phyloP scores from a whole-genome alignment of 495 filamentous ascomycete species.

The Neurospora hispaniola region DNA sequence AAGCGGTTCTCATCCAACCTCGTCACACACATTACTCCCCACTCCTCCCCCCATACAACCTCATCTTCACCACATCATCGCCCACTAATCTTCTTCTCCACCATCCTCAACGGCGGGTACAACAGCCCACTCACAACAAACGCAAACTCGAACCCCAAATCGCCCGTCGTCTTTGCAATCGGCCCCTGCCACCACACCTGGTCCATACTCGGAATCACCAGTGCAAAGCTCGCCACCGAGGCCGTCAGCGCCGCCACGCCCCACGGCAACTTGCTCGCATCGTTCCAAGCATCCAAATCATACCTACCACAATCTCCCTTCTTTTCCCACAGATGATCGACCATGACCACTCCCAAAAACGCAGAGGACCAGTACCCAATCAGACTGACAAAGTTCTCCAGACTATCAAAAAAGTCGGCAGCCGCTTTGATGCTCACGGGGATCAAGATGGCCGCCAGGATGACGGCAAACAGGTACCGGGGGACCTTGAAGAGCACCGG shows the following conservation, averaged over 20 bases:
- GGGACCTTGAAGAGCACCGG: constrained; percentile 38
- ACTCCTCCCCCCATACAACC: not conserved
- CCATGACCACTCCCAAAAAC: constrained; percentile 38
- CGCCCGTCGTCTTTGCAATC: constrained; percentile 42
- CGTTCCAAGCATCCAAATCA: constrained; percentile 38
- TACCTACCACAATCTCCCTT: constrained; percentile 25
- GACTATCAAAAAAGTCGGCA: constrained; percentile 36
- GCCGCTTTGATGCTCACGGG: constrained; percentile 42
- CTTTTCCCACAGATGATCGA: constrained; percentile 40
- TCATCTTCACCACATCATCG: constrained; percentile 2
- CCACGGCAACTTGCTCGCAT: constrained; percentile 31
- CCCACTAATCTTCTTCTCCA: constrained; percentile 26
- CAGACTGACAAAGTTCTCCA: constrained; percentile 44
- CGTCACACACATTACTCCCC: not conserved
- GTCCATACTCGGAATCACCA: constrained; percentile 44
- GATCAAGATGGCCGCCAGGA: constrained; percentile 41
- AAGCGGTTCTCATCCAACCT: not conserved
- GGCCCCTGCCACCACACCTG: constrained; percentile 47
- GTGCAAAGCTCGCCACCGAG: constrained; percentile 27
- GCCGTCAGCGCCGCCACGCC: constrained; percentile 37
- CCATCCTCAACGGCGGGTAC: constrained; percentile 33
- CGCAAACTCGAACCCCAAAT: constrained; percentile 50
- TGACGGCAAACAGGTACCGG: constrained; percentile 39
- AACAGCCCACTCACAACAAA: constrained; percentile 37
- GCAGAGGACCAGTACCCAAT: constrained; percentile 49